Conservation (phyloP, 805 yeast genomes). For the Cyberlindnera suaveolens region DNA sequence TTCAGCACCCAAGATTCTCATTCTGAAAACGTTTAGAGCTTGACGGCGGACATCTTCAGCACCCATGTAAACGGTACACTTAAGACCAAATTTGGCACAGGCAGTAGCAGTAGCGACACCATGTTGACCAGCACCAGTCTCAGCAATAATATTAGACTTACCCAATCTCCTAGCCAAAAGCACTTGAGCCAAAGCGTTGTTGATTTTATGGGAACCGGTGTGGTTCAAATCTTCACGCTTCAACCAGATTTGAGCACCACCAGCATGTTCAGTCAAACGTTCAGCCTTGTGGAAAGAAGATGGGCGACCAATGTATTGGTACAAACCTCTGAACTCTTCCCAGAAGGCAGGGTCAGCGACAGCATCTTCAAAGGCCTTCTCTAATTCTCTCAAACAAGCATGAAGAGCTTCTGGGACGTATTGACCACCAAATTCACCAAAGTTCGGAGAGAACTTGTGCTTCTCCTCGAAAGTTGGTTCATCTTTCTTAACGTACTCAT, state of each 20-base stretch:
- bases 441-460: conserved; percentile 68
- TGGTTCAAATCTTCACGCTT: conserved; percentile 95
- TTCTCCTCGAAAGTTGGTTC: conserved; percentile 41
- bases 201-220: conserved; percentile 84
- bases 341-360: conserved; percentile 88
- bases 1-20: conserved; percentile 93
- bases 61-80: conserved; percentile 96
- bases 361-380: conserved; percentile 80
- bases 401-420: conserved; percentile 96
- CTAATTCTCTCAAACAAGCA: conserved; percentile 85
- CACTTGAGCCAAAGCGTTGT: conserved; percentile 80
- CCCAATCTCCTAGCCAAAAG: conserved; percentile 75
- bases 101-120: conserved; percentile 94
- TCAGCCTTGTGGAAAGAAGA: conserved; percentile 89
- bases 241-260: conserved; percentile 96
- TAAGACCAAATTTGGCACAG: conserved; percentile 85
- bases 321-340: conserved; percentile 82
- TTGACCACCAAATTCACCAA: conserved; percentile 98
- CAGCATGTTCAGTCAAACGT: conserved; percentile 80
- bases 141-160: conserved; percentile 73
- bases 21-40: conserved; percentile 95
- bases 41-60: conserved; percentile 99
- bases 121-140: conserved; percentile 92
- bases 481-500: conserved; percentile 27
- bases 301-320: conserved; percentile 95